These are phyloP conservation scores for Apiospora koreana DNA, from an alignment of 2,329 filamentous ascomycete species.

Conservation along the genomic window DNA sequence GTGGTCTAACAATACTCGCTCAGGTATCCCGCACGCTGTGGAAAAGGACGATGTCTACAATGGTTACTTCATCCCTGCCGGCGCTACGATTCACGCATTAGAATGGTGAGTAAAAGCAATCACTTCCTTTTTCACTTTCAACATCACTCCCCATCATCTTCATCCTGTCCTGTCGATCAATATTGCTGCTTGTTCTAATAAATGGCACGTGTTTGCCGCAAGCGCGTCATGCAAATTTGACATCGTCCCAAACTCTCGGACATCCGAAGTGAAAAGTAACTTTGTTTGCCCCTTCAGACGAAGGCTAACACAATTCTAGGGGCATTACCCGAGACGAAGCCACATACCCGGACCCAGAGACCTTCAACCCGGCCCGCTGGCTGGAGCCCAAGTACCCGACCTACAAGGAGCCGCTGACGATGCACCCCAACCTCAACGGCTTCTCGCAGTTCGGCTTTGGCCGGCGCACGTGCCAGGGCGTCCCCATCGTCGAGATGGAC, in stretches of 20 bases:
- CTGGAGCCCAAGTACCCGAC: slow-evolving; percentile 38
- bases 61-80: slow-evolving; percentile 49
- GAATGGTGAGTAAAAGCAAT: slow-evolving; percentile 44
- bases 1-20: neutral
- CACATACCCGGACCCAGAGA: slow-evolving; percentile 38
- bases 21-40: slow-evolving; percentile 51
- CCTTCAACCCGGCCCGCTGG: slow-evolving; percentile 43
- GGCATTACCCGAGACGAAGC: slow-evolving; percentile 46
- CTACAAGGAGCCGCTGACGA: slow-evolving; percentile 39
- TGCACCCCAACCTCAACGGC: slow-evolving; percentile 41
- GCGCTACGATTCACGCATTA: slow-evolving; percentile 52
- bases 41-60: slow-evolving; percentile 54
- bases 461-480: slow-evolving; percentile 47
- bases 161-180: too few species aligned
- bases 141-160: too few species aligned
- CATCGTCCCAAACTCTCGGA: neutral
- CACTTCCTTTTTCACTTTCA: too few species aligned
- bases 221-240: neutral
- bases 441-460: slow-evolving; percentile 55
- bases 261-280: neutral
- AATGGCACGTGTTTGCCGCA: neutral
- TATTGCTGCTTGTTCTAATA: neutral
- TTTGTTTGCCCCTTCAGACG: neutral
- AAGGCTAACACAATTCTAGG: slow-evolving; percentile 32
- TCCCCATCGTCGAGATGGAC: slow-evolving; percentile 43